phyloP scores from a whole-genome alignment of 352 stramenopile genomes.

The Globisporangium nagaii region DNA sequence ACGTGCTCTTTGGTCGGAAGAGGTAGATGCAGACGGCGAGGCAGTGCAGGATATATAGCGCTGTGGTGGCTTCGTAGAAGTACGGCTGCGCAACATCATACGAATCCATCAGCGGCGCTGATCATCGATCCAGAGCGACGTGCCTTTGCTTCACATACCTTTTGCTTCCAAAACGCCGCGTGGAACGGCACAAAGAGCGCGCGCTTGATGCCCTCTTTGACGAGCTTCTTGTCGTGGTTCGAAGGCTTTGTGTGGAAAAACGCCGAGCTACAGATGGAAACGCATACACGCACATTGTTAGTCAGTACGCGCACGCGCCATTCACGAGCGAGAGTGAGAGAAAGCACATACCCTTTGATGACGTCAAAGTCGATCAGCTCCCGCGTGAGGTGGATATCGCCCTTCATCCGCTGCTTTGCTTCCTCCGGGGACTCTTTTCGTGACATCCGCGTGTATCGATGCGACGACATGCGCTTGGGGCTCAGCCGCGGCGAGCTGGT shows the following conservation, averaged over 20 bases:
- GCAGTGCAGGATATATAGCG: constrained; percentile 52
- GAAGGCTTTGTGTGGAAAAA: constrained; percentile 84
- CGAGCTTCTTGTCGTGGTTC: constrained; percentile 74
- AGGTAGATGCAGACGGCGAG: constrained; percentile 46
- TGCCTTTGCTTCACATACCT: constrained; percentile 18
- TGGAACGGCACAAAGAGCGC: constrained; percentile 75
- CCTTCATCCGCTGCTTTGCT: constrained; percentile 38
- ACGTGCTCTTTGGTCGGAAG: constrained; percentile 34
- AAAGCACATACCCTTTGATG: constrained; percentile 65
- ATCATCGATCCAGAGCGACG: not conserved
- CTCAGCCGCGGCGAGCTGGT: constrained; percentile 16
- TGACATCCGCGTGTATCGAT: constrained; percentile 25
- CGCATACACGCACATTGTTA: not conserved
- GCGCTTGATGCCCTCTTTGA: constrained; percentile 62
- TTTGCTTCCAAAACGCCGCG: constrained; percentile 67
- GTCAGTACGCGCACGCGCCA: not conserved
- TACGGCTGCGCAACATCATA: constrained; percentile 22
- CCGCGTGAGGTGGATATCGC: constrained; percentile 54
- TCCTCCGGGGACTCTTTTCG: constrained; percentile 47
- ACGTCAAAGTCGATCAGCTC: constrained; percentile 86
- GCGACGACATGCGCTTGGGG: constrained; percentile 19
- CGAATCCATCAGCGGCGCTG: not conserved
- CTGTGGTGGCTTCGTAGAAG: constrained; percentile 58
- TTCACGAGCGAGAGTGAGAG: not conserved
- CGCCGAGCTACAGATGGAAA: constrained; percentile 44